A percentile compares a stretch with the other conserved stretches of the same genome.
These are phyloP conservation scores for Linaria vulgaris DNA, from an alignment of 257 asterid species.

Conservation along the genomic window DNA sequence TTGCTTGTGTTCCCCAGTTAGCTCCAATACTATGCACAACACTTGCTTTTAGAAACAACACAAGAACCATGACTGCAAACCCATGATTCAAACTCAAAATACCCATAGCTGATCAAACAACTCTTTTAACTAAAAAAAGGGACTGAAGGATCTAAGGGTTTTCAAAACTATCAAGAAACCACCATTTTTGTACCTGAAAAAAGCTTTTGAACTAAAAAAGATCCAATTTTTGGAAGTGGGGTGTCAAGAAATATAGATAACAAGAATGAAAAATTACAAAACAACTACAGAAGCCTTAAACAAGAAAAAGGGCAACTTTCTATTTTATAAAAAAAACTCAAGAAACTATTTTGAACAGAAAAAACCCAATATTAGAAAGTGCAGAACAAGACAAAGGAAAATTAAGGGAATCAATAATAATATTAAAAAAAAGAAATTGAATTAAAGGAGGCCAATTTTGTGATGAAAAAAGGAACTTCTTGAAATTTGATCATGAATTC, in stretches of 20 bases:
- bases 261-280: not conserved
- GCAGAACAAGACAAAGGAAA: not conserved
- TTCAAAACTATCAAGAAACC: no score
- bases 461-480: conserved; percentile 13
- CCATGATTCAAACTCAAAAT: conserved; percentile 30
- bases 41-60: conserved; percentile 33
- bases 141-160: no score
- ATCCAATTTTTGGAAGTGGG: not conserved
- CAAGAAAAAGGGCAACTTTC: not conserved
- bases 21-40: conserved; percentile 66
- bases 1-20: conserved; percentile 92
- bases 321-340: conserved; percentile 16
- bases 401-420: no score
- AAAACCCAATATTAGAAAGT: conserved; percentile 4
- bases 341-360: conserved; percentile 8
- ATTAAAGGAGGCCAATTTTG: not conserved
- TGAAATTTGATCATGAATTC: conserved; percentile 22
- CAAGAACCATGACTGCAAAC: conserved; percentile 20
- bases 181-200: not conserved
- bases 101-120: conserved; percentile 31
- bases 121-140: no score
- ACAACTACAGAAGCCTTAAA: not conserved
- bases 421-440: not conserved
- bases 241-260: not conserved
- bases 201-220: not conserved